Base-by-base conservation (phyloP, 208 protist genomes). In the Trichomonas vaginalis region DNA sequence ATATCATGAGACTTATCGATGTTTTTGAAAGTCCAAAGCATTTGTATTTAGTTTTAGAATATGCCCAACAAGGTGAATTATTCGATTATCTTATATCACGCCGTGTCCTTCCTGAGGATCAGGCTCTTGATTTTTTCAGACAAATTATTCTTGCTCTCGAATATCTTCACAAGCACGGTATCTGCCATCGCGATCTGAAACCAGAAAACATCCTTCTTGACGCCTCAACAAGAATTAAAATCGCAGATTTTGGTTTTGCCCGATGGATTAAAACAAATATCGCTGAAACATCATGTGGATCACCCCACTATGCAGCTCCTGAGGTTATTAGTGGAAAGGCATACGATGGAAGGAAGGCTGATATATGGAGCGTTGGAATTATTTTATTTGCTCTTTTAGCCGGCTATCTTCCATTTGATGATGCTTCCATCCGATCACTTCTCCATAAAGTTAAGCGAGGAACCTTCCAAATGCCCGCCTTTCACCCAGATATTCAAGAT, bases 151-250 rank as follows among this genome's bases (percentile, higher is more conserved):
- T 47, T 35, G 82, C 40, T 32, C 12, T 88, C 4, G 82, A 88
- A 47, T 88, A 88, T 88, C 37, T 88, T 32, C 82, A 88, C 17
- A 47, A 15, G 21, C 82, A 48, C 40, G 35, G 40, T 45, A 88
- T 88, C 37, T 88, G 82, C 32, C 82, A 88, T 88, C 35, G 82
- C 8, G 82, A 88, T 47, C 40, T 88, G 14, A 88, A 88, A 42
- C 82, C 82, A 88, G 82, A 88, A 48, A 88, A 88, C 37, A 47
- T 88, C 37, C 82, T 88, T 9, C 35, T 88, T 88, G 82, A 88
- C 37, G 35, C 40, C 21, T 47, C 14, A 21, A 47, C 40, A n/a
- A n/a, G 37, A 88, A 47, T 88, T 47, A 88, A 88, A 32, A 45
- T 88, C 0, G 82, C 82, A n/a, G 82, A 88, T 48, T 88, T 88